Evolutionary conservation across 73 alveolate species (phyloP).

Genomic region (Tetrahymena elliotti): DNA sequence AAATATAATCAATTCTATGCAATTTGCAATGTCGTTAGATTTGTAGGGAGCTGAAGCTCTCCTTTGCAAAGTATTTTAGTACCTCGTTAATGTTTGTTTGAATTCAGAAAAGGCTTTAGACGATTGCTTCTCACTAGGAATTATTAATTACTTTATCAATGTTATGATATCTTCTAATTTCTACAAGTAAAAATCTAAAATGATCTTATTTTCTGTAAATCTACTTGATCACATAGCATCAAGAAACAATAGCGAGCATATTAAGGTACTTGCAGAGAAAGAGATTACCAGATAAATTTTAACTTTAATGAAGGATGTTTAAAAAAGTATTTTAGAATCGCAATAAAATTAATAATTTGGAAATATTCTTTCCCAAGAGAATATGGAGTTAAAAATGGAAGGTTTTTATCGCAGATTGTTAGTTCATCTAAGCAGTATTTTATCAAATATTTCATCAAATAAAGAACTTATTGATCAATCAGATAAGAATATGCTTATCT

Average conservation of each 20-base stretch:
- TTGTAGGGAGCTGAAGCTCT: neutral
- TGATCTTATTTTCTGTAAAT: neutral
- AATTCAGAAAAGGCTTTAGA: neutral
- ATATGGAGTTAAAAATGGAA: neutral
- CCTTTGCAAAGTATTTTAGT: neutral
- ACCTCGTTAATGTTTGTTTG: neutral
- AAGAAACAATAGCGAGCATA: neutral
- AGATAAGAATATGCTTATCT: neutral
- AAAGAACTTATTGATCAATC: neutral
- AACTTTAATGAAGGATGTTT: neutral
- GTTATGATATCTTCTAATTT: neutral
- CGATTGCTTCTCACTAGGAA: neutral
- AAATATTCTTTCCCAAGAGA: neutral
- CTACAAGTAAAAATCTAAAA: neutral
- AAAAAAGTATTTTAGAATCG: neutral
- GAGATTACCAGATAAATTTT: neutral
- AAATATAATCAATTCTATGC: neutral
- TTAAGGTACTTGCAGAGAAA: neutral
- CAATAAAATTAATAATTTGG: neutral
- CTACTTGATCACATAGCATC: neutral
- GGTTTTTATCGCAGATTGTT: neutral
- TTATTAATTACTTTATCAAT: neutral
- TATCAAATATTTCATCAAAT: neutral
- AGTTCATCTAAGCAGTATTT: neutral
- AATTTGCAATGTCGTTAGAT: neutral